Evolutionary conservation across 1,284 basidiomycete genomes (phyloP), one percentile per base, ranked within the genome.

Genomic region (Ustilago trichophora): DNA sequence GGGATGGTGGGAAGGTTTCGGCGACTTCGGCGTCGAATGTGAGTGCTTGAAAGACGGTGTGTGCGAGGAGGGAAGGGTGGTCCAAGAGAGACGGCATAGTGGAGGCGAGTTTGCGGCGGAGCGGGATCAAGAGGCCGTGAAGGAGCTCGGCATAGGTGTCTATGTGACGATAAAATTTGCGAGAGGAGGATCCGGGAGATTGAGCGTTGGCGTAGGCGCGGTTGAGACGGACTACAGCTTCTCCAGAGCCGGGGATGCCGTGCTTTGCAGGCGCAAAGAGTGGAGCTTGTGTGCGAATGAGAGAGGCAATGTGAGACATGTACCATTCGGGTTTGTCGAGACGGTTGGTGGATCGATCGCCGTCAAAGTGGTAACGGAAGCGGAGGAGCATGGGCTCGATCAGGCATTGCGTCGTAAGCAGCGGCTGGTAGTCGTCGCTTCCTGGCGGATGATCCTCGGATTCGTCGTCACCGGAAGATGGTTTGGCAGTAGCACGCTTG

Each of bases 311-410:
- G 80, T 97, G 91, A 3, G 91, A 90, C 74, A 98, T 91, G 74
- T 91, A 97, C 92, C 95, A 98, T 82, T 98, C 96, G 1, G 95
- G 95, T 91, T 75, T 98, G 84, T 98, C 95, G 6, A 95, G 83
- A 41, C 92, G 86, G 82, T 97, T 98, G 0, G 95, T 98, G 62
- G 89, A 87, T 29, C 92, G 85, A 12, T 87, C 85, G 0, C 91
- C 88, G 65, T 97, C 93, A 74, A 98, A 98, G 78, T 99, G 96
- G 81, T 91, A 99, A 73, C 90, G 91, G 85, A 98, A 98, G 19
- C 95, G 87, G 40, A 93, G 83, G 2, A 90, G 85, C 41, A 98
- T 86, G 0, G 93, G 91, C 52, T 89, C 87, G 3, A 93, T 85
- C n/a, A 98, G 86, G 0, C 91, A 89, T 75, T 92, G 88, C 9